Percentiles rank a stretch among this genome's conserved stretches.
phyloP scores from a whole-genome alignment of 2,329 filamentous ascomycete species.

The Fusarium aywerte region DNA sequence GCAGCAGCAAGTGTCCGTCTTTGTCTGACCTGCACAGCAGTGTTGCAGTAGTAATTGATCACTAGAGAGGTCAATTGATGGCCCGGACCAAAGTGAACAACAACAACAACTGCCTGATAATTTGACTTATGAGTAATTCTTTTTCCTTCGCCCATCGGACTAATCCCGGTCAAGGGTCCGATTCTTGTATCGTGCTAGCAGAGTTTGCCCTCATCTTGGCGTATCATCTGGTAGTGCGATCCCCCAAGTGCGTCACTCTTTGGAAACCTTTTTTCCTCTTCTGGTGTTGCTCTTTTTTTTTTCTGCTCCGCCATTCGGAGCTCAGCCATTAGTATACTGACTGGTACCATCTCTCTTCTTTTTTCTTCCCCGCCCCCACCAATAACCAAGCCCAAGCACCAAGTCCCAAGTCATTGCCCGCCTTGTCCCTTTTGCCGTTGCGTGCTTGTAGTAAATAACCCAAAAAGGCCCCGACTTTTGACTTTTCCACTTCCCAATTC shows the following conservation, averaged over 20 bases:
- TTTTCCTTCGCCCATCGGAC: not conserved
- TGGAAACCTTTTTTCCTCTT: constrained; percentile 5
- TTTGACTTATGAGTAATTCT: constrained; percentile 1
- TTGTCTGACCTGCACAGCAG: not conserved
- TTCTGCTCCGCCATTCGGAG: constrained; percentile 21
- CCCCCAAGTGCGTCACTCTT: constrained; percentile 6
- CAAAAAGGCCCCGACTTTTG: constrained; percentile 6
- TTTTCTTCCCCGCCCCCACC: constrained; percentile 13
- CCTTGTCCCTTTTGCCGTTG: not conserved
- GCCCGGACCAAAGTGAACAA: not conserved
- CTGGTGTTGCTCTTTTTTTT: too few relatives aligned
- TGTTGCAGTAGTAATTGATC: not conserved
- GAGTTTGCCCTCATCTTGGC: constrained; percentile 3
- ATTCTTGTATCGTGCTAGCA: constrained; percentile 6
- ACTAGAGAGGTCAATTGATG: not conserved
- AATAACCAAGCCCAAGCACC: not conserved
- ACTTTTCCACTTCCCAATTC: constrained; percentile 3
- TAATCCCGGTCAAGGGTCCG: constrained; percentile 3
- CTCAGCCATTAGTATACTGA: constrained; percentile 9
- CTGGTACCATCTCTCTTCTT: not conserved
- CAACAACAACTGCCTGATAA: not conserved
- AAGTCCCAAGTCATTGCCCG: constrained; percentile 2
- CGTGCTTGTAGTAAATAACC: constrained; percentile 6
- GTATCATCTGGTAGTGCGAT: constrained; percentile 7
- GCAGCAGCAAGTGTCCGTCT: not conserved